These are phyloP conservation scores for Chalaropsis thielavioides DNA, from an alignment of 2,329 filamentous ascomycete species.

Conservation along the genomic window DNA sequence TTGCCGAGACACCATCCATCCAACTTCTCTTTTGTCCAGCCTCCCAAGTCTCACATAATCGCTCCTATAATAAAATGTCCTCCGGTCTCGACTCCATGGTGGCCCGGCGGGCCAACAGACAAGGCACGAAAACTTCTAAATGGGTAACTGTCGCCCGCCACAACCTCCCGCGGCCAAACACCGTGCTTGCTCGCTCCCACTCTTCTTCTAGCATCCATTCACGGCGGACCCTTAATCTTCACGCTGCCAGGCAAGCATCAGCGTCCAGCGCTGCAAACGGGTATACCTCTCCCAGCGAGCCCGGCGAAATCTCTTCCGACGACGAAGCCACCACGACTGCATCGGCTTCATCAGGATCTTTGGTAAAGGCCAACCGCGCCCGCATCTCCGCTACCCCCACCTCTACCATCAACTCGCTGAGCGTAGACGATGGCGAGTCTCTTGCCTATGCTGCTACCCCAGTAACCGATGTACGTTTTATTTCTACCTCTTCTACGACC, in stretches of 20 bases:
- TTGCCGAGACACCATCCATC: conserved; percentile 9
- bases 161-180: conserved; percentile 9
- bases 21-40: neutral
- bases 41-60: neutral
- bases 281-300: neutral
- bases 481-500: neutral
- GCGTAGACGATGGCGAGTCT: neutral
- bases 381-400: neutral
- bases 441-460: neutral
- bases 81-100: conserved; percentile 11
- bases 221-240: neutral
- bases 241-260: neutral
- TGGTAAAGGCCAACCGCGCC: neutral
- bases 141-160: conserved; percentile 14
- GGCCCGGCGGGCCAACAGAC: conserved; percentile 11
- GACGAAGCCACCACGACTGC: neutral
- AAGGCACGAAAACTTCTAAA: conserved; percentile 10
- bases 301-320: neutral
- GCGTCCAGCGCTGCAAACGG: neutral
- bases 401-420: neutral
- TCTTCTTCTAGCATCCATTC: neutral
- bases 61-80: neutral
- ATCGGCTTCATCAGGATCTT: neutral
- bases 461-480: neutral
- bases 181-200: conserved; percentile 6